These are phyloP conservation scores for Geotrichum ghanense DNA, from an alignment of 805 yeast genomes.

Conservation along the genomic window DNA sequence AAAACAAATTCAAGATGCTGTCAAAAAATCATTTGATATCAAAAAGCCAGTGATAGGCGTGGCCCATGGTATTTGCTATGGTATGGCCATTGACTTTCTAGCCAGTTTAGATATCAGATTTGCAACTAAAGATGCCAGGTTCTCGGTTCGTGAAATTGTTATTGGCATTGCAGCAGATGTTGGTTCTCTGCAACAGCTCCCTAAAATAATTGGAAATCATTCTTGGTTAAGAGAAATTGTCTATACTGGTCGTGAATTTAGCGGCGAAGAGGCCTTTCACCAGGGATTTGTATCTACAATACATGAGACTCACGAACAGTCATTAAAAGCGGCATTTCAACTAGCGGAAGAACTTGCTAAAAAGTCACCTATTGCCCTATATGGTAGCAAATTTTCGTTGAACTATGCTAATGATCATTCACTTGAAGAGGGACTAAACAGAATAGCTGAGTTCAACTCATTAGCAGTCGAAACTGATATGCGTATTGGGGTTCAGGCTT, in stretches of 20 bases:
- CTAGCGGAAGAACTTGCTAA: constrained; percentile 37
- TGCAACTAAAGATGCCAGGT: constrained; percentile 38
- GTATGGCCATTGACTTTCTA: constrained; percentile 59
- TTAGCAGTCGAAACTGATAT: no score
- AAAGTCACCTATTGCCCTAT: constrained; percentile 47
- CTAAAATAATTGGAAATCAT: constrained; percentile 39
- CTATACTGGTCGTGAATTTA: constrained; percentile 48
- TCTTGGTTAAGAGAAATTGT: constrained; percentile 51
- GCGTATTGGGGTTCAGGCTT: no score
- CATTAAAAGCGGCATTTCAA: constrained; percentile 36
- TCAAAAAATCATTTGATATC: constrained; percentile 24
- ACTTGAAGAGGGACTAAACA: constrained; percentile 36
- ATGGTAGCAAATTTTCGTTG: constrained; percentile 49
- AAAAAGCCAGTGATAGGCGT: constrained; percentile 49
- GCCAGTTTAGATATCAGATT: constrained; percentile 48
- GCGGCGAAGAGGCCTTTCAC: constrained; percentile 39
- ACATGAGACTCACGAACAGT: constrained; percentile 35
- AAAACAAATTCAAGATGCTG: constrained; percentile 45
- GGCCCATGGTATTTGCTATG: constrained; percentile 52
- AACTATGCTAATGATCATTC: constrained; percentile 32
- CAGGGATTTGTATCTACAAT: constrained; percentile 45
- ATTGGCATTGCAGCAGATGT: constrained; percentile 72
- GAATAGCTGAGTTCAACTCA: constrained; percentile 47
- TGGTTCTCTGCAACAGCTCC: constrained; percentile 62
- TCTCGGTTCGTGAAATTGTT: constrained; percentile 58